Conservation (phyloP, 2,329 filamentous ascomycete species). For the Dothiorella sarmentorum region DNA sequence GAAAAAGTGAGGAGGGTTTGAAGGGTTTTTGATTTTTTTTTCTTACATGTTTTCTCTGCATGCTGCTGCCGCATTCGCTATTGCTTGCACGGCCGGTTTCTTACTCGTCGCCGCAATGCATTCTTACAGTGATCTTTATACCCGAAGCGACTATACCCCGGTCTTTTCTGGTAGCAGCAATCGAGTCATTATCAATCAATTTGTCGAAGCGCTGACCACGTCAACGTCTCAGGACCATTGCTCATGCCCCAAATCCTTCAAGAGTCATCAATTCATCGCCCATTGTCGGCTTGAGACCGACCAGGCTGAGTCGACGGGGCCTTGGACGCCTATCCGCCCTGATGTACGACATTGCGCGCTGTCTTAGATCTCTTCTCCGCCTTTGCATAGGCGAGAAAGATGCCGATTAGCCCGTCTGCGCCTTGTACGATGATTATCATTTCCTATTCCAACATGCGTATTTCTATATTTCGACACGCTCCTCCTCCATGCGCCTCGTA, state of each 20-base stretch:
- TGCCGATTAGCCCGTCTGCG: background rate
- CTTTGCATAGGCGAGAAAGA: background rate
- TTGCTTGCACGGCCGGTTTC: conserved; percentile 11
- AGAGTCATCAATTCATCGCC: background rate
- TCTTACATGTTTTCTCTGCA: no score
- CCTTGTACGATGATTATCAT: background rate
- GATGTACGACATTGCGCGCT: background rate
- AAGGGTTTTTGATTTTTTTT: background rate
- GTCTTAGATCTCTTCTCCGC: background rate
- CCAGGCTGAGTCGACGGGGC: background rate
- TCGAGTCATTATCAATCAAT: background rate
- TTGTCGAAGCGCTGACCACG: background rate
- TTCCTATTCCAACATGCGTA: background rate
- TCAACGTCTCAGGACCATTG: background rate
- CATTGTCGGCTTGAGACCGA: background rate
- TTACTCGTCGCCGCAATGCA: background rate
- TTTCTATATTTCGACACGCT: conserved; percentile 1
- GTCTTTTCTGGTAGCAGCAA: conserved; percentile 17
- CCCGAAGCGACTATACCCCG: conserved; percentile 16
- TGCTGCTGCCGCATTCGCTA: conserved; percentile 14
- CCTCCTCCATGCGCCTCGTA: background rate
- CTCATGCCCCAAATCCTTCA: background rate
- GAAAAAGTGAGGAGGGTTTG: conserved; percentile 2
- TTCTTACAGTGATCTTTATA: conserved; percentile 15
- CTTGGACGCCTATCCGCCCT: background rate